Base-by-base conservation (phyloP, 805 yeast species). In the Candida koratica region DNA sequence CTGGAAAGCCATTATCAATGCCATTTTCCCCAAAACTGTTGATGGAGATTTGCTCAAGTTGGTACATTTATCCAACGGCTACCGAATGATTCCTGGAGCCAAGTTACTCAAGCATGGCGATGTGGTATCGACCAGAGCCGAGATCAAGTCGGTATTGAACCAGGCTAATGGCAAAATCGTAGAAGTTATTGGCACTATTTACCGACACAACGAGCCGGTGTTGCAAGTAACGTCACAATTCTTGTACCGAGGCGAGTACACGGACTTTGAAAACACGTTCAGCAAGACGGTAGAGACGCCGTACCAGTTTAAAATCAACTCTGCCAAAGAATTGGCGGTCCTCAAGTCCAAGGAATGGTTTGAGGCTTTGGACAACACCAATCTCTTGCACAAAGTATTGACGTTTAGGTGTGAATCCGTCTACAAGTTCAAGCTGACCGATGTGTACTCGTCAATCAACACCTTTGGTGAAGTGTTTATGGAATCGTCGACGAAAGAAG, bases 291-390 rank as follows among this genome's bases (percentile, higher is more conserved):
- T 77, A 39, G 97, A 93, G 67, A 79, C 87, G 43, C 96, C 97
- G 39, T 84, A 81, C 55, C 83, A 89, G 67, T 70, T 93, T 43
- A 58, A 74, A 24, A 69, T 93, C 56, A 71, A 72, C 44, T 64
- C 90, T 33, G 71, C 85, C 30, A 88, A 86, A 71, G 97, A 93
- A 56, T 81, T 88, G 51, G 96, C 98, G 34, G 87, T 93, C 41
- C 75, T 93, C 62, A 77, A 78, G 55, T 86, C 97, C 17, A 93
- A 93, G 74, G 97, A 93, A 67, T 93, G 99, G 98, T 90, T 94
- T 79, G 87, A 86, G 56, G 73, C 85, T 51, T 84, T 80, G 46
- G 69, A 71, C 52, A 77, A 73, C 31, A 67, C 78, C 48, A 88
- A 85, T 44, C 70, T 93, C 52, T 71, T 85, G 51, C 77, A 80